Evolutionary conservation across 805 yeast genomes (phyloP).

Genomic region (Naumovozyma baii): DNA sequence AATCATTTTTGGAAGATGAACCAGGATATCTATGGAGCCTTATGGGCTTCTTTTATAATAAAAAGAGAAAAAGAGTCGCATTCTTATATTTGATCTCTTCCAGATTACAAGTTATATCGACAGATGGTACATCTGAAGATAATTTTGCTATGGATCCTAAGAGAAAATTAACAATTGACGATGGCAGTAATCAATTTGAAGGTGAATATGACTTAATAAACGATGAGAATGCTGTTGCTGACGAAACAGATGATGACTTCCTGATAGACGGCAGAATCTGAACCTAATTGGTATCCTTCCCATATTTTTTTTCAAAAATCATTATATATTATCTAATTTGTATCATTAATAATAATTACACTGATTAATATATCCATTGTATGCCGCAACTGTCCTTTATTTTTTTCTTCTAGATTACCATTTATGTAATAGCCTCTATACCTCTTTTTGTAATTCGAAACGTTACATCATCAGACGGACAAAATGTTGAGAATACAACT

Average conservation of each 20-base stretch:
- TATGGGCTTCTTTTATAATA: constrained; percentile 88
- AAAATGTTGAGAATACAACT: constrained; percentile 35
- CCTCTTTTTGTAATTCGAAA: constrained; percentile 23
- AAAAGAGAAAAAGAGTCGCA: constrained; percentile 84
- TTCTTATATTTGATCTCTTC: constrained; percentile 63
- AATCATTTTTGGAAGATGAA: constrained; percentile 31
- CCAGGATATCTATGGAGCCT: constrained; percentile 38
- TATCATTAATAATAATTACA: no score
- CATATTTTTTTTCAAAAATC: no score
- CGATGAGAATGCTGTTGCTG: constrained; percentile 33
- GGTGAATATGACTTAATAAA: constrained; percentile 40
- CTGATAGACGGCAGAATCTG: neutral
- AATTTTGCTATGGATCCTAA: constrained; percentile 22
- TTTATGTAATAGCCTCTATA: constrained; percentile 11
- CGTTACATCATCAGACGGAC: constrained; percentile 15
- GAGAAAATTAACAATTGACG: constrained; percentile 31
- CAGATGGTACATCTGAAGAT: constrained; percentile 32
- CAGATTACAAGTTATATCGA: constrained; percentile 32
- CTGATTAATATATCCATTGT: no score
- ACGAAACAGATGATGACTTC: constrained; percentile 28
- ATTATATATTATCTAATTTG: no score
- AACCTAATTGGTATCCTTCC: no score
- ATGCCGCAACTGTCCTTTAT: neutral
- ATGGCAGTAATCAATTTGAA: constrained; percentile 32
- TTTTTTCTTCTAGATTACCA: neutral